Percentiles rank a stretch among this genome's conserved stretches.
Conservation (phyloP, 768 basidiomycete species). For the Arthromyces matolae region DNA sequence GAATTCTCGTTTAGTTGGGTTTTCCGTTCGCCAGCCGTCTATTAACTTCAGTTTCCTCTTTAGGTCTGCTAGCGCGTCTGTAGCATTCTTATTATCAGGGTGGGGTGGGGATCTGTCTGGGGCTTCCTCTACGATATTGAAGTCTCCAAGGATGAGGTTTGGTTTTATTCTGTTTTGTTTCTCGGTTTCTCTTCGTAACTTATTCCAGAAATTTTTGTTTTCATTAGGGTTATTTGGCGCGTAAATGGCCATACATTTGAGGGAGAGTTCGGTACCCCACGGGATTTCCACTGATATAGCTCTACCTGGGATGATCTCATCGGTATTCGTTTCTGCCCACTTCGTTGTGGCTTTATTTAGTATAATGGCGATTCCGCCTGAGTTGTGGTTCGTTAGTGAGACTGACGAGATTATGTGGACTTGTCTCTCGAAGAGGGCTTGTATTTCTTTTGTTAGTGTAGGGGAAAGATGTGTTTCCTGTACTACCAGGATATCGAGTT, state of each 20-base stretch:
- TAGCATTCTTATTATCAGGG: constrained; percentile 1
- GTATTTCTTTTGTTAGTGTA: background rate
- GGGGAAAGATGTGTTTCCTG: constrained; percentile 9
- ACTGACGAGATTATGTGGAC: constrained; percentile 18
- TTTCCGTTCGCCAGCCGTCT: constrained; percentile 5
- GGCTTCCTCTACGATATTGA: constrained; percentile 36
- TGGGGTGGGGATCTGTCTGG: constrained; percentile 30
- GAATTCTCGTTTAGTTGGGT: background rate
- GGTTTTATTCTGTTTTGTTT: constrained; percentile 10
- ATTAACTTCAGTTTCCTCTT: background rate
- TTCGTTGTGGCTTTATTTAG: no score
- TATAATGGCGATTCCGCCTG: no score
- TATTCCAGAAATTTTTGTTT: background rate
- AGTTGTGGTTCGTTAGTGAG: constrained; percentile 32
- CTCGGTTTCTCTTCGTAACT: background rate
- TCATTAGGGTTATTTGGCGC: background rate
- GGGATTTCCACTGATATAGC: no score
- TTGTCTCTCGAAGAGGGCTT: constrained; percentile 9
- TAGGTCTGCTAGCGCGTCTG: constrained; percentile 1
- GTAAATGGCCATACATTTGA: no score
- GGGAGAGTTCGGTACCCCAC: no score
- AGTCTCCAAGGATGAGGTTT: constrained; percentile 35
- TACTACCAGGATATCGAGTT: background rate
- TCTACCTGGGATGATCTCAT: no score
- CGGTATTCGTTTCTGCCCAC: constrained; percentile 16